phyloP scores from a whole-genome alignment of 2,329 filamentous ascomycete species.

The Lasiodiplodia gonubiensis region DNA sequence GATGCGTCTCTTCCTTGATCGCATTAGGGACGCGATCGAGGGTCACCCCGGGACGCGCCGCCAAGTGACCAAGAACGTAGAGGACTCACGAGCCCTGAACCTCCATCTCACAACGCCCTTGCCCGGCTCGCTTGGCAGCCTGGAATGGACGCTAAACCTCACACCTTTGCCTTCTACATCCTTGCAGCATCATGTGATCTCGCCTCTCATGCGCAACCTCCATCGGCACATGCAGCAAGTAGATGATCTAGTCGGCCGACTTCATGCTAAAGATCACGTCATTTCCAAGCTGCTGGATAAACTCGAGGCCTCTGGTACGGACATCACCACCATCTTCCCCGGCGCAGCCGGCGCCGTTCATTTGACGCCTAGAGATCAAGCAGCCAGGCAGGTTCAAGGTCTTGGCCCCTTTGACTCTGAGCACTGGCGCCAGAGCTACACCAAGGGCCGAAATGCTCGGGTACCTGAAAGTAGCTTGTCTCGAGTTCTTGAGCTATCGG shows the following conservation, averaged over 20 bases:
- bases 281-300: conserved; percentile 64
- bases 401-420: conserved; percentile 59
- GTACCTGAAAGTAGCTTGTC: background rate
- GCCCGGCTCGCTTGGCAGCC: conserved; percentile 64
- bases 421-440: conserved; percentile 47
- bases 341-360: conserved; percentile 55
- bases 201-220: conserved; percentile 59
- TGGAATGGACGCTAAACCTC: conserved; percentile 67
- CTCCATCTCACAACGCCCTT: conserved; percentile 66
- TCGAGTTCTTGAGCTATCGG: background rate
- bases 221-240: conserved; percentile 56
- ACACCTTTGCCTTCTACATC: conserved; percentile 41
- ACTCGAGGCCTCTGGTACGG: conserved; percentile 61
- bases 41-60: conserved; percentile 45
- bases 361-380: conserved; percentile 55
- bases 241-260: conserved; percentile 53
- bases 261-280: conserved; percentile 64
- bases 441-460: background rate
- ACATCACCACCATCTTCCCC: conserved; percentile 64
- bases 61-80: conserved; percentile 40
- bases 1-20: conserved; percentile 69
- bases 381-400: conserved; percentile 61
- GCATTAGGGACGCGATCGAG: conserved; percentile 60
- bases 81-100: background rate
- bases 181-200: conserved; percentile 57